Base-by-base conservation (phyloP, 352 stramenopile species). In the Sclerospora graminicola region DNA sequence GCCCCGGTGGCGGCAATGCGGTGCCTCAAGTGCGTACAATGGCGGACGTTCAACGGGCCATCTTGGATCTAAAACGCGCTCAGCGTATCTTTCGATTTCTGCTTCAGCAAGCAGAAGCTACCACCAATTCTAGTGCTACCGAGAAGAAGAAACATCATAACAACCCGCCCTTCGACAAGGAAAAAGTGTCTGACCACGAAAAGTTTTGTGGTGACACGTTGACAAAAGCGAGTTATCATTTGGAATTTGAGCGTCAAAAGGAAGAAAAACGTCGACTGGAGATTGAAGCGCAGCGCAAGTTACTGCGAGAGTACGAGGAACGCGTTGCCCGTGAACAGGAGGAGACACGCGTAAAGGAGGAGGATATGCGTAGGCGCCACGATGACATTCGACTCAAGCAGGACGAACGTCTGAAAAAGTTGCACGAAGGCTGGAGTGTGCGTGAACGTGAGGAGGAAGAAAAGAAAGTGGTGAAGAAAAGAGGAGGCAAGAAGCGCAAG, bases 161-260 rank as follows among this genome's bases (percentile, higher is more conserved):
- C 41, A 66, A 24, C 3, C 49, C 88, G 29, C 74, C 72, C 6
- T 91, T 90, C 21, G 82, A 91, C 42, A 86, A 89, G 57, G 82
- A 93, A 41, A 93, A 93, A 51, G 69, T 89, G 5, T 75, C 67
- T 9, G 82, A 93, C 41, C 82, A 93, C 54, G 82, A 86, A 31
- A 89, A 89, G 48, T 93, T 91, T 48, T 90, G 79, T 47, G 69
- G 68, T 4, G 82, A 93, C 40, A 93, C 82, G 4, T 53, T 93
- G 24, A 88, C 74, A 2, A 93, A 93, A 48, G 82, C 82, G 0
- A 89, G 74, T 52, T 87, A 85, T 49, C 82, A 93, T 57, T 77
- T 93, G 65, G 82, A 93, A 59, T 93, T 91, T 33, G 82, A 93
- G 46, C 77, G 79, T 10, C 82, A 93, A 48, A 82, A 83, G 18